Evolutionary conservation across 441 rosid species (phyloP).

Genomic region (Bocquillonia castaneifolia): DNA sequence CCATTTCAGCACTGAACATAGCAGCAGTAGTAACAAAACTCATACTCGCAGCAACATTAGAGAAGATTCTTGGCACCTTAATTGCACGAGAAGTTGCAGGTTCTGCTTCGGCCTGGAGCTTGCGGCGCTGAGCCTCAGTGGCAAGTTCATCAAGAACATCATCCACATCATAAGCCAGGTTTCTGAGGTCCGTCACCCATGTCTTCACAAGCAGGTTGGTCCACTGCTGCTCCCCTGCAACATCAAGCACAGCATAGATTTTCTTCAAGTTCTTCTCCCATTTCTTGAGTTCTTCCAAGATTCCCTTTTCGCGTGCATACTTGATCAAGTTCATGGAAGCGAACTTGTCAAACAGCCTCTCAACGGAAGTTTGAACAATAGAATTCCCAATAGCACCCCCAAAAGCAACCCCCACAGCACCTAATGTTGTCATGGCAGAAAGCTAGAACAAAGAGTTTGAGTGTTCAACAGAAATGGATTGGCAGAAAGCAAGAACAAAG

Average conservation of each 20-base stretch:
- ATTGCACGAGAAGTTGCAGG: constrained; percentile 2
- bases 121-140: constrained; percentile 1
- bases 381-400: constrained; percentile 4
- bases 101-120: background rate
- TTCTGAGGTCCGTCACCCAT: constrained; percentile 25
- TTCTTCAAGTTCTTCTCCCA: constrained; percentile 10
- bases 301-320: constrained; percentile 3
- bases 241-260: constrained; percentile 17
- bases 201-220: background rate
- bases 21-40: no score
- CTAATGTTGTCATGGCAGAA: no score
- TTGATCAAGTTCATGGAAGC: constrained; percentile 6
- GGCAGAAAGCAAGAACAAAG: no score
- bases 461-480: no score
- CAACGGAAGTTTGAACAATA: background rate
- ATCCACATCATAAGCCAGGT: constrained; percentile 24
- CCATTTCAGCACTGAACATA: background rate
- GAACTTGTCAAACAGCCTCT: constrained; percentile 3
- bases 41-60: background rate
- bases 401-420: no score
- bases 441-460: no score
- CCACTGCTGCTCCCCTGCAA: constrained; percentile 16
- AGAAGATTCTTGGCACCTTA: background rate
- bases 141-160: constrained; percentile 19
- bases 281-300: constrained; percentile 13